Conservation (phyloP, 106 monocot species). For the Dactylorhiza incarnata region DNA sequence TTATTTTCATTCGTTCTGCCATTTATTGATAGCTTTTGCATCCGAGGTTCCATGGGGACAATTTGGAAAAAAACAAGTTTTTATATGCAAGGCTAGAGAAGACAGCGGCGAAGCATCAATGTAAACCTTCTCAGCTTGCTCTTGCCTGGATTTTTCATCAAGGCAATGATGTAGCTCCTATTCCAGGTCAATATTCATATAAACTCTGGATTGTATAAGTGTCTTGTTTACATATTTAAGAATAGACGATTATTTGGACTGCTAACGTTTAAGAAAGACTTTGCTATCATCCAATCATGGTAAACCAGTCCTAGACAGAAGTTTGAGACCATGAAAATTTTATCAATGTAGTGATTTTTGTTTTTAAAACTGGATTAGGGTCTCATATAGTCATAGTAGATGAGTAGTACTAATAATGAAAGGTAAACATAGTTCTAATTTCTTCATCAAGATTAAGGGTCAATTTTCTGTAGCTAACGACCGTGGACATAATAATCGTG, state of each 20-base stretch:
- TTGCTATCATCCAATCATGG: not conserved
- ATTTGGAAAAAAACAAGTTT: constrained; percentile 43
- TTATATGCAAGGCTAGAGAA: constrained; percentile 16
- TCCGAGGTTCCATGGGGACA: constrained; percentile 36
- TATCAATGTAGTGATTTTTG: not conserved
- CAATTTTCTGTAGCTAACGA: too few relatives aligned
- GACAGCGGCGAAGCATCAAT: constrained; percentile 32
- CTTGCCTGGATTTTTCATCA: constrained; percentile 47
- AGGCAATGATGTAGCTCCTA: constrained; percentile 47
- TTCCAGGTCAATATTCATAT: constrained; percentile 31
- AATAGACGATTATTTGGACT: not conserved
- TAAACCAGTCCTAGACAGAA: not conserved
- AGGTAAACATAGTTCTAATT: not conserved
- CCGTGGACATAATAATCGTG: too few relatives aligned
- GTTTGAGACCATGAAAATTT: not conserved
- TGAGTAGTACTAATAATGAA: not conserved
- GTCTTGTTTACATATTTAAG: not conserved
- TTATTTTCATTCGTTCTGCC: not conserved
- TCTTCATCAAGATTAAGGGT: too few relatives aligned
- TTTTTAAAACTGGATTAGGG: not conserved
- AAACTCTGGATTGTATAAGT: not conserved
- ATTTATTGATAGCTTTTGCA: constrained; percentile 14
- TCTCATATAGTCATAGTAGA: not conserved
- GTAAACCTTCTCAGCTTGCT: constrained; percentile 46
- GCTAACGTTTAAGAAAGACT: not conserved